Percentiles rank a stretch among this genome's conserved stretches.
These are phyloP conservation scores for Chaetomium olivaceum DNA, from an alignment of 2,329 filamentous ascomycete species.

Conservation along the genomic window DNA sequence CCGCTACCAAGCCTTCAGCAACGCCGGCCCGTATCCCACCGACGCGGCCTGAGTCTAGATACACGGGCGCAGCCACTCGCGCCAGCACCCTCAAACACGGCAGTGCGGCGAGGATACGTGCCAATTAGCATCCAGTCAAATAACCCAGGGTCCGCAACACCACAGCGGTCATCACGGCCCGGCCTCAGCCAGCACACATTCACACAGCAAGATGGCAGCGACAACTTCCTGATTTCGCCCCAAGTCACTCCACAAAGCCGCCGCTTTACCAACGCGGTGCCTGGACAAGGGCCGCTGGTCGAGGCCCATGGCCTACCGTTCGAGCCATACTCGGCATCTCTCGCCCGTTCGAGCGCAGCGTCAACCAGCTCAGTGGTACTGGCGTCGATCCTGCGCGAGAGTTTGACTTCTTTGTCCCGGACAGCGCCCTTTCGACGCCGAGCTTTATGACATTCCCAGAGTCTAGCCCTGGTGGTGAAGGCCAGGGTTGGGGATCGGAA, in stretches of 20 bases:
- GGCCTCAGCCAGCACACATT: conserved; percentile 50
- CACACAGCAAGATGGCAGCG: conserved; percentile 42
- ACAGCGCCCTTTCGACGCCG: conserved; percentile 51
- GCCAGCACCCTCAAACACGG: conserved; percentile 29
- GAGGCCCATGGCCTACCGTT: conserved; percentile 47
- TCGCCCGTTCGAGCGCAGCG: conserved; percentile 52
- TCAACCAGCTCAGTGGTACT: conserved; percentile 43
- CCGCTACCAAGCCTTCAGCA: conserved; percentile 60
- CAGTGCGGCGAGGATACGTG: conserved; percentile 49
- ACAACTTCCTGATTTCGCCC: conserved; percentile 60
- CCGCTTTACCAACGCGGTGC: conserved; percentile 52
- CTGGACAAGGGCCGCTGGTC: conserved; percentile 38
- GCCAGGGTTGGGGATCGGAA: conserved; percentile 54
- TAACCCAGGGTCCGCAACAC: conserved; percentile 58
- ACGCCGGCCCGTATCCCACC: conserved; percentile 57
- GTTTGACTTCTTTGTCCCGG: conserved; percentile 52
- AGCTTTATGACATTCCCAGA: conserved; percentile 54
- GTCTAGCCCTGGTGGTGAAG: conserved; percentile 42
- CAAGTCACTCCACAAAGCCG: conserved; percentile 56
- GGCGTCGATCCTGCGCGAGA: conserved; percentile 48
- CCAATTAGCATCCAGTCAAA: conserved; percentile 57
- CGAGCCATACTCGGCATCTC: conserved; percentile 47
- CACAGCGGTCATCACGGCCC: conserved; percentile 78
- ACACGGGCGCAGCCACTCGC: conserved; percentile 61
- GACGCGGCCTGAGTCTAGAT: conserved; percentile 83